These are phyloP conservation scores for Phytophthora colocasiae DNA, from an alignment of 352 stramenopile genomes.

Conservation along the genomic window DNA sequence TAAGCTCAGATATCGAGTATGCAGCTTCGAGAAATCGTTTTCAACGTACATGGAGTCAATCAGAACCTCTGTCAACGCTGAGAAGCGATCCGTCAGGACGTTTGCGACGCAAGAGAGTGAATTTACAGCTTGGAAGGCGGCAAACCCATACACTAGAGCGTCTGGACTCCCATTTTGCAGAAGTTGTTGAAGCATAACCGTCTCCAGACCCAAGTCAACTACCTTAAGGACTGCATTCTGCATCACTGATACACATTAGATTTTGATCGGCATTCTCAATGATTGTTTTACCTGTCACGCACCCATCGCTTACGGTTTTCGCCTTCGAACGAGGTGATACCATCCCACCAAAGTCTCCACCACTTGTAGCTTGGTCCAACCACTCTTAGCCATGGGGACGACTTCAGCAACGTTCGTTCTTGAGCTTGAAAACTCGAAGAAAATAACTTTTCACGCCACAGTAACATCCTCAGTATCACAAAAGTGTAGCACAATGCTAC, in stretches of 20 bases:
- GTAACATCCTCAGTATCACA: conserved; percentile 22
- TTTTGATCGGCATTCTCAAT: not conserved
- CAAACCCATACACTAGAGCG: conserved; percentile 12
- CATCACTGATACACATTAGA: not conserved
- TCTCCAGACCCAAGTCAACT: conserved; percentile 23
- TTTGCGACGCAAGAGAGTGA: conserved; percentile 25
- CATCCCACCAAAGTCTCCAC: no score
- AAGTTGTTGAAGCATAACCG: conserved; percentile 13
- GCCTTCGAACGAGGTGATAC: conserved; percentile 23
- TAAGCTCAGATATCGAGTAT: no score
- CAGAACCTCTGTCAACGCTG: conserved; percentile 33
- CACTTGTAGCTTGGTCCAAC: no score
- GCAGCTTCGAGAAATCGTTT: no score
- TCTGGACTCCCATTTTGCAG: conserved; percentile 17
- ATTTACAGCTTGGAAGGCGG: conserved; percentile 24
- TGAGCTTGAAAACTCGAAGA: no score
- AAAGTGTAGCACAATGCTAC: conserved; percentile 19
- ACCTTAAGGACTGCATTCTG: conserved; percentile 37
- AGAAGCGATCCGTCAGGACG: conserved; percentile 22
- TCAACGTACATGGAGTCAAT: conserved; percentile 36
- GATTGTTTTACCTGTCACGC: not conserved
- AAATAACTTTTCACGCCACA: conserved; percentile 16
- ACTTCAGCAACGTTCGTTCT: no score
- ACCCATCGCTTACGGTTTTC: conserved; percentile 38
- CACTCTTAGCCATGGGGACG: no score